These are phyloP conservation scores for Botrytis aclada DNA, from an alignment of 2,329 filamentous ascomycete genomes.

Conservation along the genomic window DNA sequence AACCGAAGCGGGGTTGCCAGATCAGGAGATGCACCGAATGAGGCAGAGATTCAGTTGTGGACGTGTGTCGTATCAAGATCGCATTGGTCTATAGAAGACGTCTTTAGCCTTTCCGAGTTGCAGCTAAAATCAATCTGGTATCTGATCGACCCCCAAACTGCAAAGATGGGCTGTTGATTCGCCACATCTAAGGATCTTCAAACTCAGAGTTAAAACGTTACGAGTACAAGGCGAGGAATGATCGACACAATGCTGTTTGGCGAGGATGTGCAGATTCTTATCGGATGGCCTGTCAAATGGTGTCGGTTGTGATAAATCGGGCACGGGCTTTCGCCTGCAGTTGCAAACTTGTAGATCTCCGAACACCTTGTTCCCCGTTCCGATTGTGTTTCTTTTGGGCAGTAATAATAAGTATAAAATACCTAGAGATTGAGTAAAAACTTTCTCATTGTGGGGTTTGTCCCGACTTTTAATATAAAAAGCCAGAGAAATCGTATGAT, in stretches of 20 bases:
- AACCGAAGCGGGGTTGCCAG: neutral
- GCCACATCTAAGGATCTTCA: slow-evolving; percentile 14
- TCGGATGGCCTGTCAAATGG: slow-evolving; percentile 6
- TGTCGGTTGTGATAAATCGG: slow-evolving; percentile 11
- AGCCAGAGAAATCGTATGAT: slow-evolving; percentile 5
- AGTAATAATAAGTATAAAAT: slow-evolving; percentile 7
- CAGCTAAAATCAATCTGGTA: neutral
- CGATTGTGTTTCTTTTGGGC: neutral
- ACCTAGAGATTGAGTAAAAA: slow-evolving; percentile 18
- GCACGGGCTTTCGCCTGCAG: slow-evolving; percentile 9
- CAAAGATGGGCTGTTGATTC: slow-evolving; percentile 12
- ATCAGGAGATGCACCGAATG: neutral
- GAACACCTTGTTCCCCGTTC: slow-evolving; percentile 1
- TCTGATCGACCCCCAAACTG: slow-evolving; percentile 3
- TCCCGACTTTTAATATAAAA: slow-evolving; percentile 17
- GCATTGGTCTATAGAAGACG: neutral
- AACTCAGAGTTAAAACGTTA: neutral
- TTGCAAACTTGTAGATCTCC: slow-evolving; percentile 8
- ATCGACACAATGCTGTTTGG: slow-evolving; percentile 10
- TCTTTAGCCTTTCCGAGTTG: neutral
- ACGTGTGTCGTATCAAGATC: neutral
- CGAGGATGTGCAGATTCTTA: neutral
- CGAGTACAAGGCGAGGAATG: slow-evolving; percentile 7
- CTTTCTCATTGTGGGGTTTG: slow-evolving; percentile 23
- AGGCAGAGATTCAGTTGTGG: neutral